phyloP scores from a whole-genome alignment of 176 grass and related monocot genomes.

The Zizania latifolia region DNA sequence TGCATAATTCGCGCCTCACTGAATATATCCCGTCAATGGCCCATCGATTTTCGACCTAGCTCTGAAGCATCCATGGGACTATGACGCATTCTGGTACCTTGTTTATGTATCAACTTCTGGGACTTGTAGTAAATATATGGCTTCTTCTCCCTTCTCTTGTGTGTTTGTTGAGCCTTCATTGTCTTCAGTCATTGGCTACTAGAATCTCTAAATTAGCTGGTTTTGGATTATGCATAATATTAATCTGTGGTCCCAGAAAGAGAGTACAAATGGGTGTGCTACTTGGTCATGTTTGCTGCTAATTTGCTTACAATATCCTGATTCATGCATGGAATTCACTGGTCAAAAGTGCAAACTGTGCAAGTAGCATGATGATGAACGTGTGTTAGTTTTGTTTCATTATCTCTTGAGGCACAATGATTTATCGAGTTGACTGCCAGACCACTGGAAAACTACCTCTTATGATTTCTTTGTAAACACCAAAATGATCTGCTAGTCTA shows the following conservation, averaged over 20 bases:
- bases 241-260: not conserved
- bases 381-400: not conserved
- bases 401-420: not conserved
- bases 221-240: not conserved
- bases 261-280: not conserved
- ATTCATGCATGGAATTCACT: not conserved
- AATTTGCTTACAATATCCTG: not conserved
- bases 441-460: not conserved
- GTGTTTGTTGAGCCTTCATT: not conserved
- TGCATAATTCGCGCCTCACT: not conserved
- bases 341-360: slow-evolving; percentile 10
- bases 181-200: not conserved
- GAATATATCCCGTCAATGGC: not conserved
- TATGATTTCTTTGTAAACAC: not conserved
- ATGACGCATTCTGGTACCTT: slow-evolving; percentile 5
- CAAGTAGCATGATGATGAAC: not conserved
- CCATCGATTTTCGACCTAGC: not conserved
- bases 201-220: not conserved
- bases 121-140: not conserved
- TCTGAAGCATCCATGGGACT: not conserved
- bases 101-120: not conserved
- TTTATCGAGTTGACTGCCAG: not conserved
- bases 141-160: not conserved
- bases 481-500: not conserved
- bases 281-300: not conserved